These are phyloP conservation scores for Boeremia lycopersici DNA, from an alignment of 2,329 filamentous ascomycete species.

Conservation along the genomic window DNA sequence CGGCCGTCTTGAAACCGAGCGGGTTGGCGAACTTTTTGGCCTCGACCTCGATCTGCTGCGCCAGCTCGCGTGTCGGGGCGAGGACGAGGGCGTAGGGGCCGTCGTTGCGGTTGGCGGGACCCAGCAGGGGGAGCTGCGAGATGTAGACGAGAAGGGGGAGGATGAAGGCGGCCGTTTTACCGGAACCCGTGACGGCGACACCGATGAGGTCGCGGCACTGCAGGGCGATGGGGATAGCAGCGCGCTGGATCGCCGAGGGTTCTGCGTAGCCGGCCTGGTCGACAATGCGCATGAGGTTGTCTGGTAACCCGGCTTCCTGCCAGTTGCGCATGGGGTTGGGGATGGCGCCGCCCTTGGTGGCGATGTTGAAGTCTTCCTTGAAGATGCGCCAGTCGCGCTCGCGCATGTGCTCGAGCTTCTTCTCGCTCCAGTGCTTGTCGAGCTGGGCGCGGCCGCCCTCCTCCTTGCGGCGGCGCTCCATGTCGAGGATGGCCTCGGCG, in stretches of 20 bases:
- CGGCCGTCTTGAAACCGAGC: slow-evolving; percentile 91
- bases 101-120: slow-evolving; percentile 86
- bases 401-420: slow-evolving; percentile 89
- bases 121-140: slow-evolving; percentile 81
- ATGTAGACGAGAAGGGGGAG: slow-evolving; percentile 94
- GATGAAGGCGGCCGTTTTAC: slow-evolving; percentile 96
- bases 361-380: slow-evolving; percentile 98
- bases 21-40: slow-evolving; percentile 90
- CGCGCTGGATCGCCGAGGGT: slow-evolving; percentile 88
- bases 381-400: slow-evolving; percentile 99
- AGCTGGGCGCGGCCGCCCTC: slow-evolving; percentile 73
- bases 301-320: slow-evolving; percentile 82
- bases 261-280: slow-evolving; percentile 87
- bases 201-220: slow-evolving; percentile 96
- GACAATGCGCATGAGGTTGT: slow-evolving; percentile 79
- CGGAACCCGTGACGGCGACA: slow-evolving; percentile 96
- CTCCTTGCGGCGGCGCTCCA: slow-evolving; percentile 78
- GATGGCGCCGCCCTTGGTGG: slow-evolving; percentile 87
- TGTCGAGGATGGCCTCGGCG: slow-evolving; percentile 81
- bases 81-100: slow-evolving; percentile 97
- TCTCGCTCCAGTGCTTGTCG: slow-evolving; percentile 96
- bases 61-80: slow-evolving; percentile 93
- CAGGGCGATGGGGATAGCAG: slow-evolving; percentile 92
- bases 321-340: slow-evolving; percentile 97
- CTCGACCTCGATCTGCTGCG: slow-evolving; percentile 95